These are phyloP conservation scores for Pichia sp. DNA, from an alignment of 1,139 yeast genomes.

Conservation along the genomic window DNA sequence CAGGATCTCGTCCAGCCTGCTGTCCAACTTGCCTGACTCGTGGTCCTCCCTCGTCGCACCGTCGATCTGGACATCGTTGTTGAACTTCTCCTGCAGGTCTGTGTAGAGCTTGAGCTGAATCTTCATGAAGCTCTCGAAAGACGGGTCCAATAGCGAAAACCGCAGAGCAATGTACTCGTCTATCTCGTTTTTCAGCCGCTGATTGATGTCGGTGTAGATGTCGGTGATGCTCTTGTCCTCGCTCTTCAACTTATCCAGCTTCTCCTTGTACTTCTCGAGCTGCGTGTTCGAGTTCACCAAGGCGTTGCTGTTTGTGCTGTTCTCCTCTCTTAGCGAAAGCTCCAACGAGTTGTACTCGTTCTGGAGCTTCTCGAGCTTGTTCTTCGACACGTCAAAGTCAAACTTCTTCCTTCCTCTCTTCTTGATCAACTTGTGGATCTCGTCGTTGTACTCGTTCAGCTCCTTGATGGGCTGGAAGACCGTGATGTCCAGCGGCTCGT, in stretches of 20 bases:
- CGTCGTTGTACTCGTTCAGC: slow-evolving; percentile 49
- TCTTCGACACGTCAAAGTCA: slow-evolving; percentile 49
- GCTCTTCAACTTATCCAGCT: slow-evolving; percentile 30
- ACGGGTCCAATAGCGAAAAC: slow-evolving; percentile 50
- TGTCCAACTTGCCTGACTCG: slow-evolving; percentile 42
- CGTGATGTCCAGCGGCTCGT: slow-evolving; percentile 47
- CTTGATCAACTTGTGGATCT: slow-evolving; percentile 50
- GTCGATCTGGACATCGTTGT: slow-evolving; percentile 34
- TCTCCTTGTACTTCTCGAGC: slow-evolving; percentile 23
- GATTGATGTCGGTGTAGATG: slow-evolving; percentile 39
- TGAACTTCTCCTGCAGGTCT: slow-evolving; percentile 40
- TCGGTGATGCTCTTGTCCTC: slow-evolving; percentile 34
- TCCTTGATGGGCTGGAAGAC: slow-evolving; percentile 49
- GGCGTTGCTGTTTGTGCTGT: slow-evolving; percentile 6
- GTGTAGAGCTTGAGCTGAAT: slow-evolving; percentile 48
- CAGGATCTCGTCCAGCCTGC: slow-evolving; percentile 44
- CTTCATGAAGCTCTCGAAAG: slow-evolving; percentile 55
- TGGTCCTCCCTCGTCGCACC: slow-evolving; percentile 43
- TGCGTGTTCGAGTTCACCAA: slow-evolving; percentile 24
- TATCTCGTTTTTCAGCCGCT: slow-evolving; percentile 45
- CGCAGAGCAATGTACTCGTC: slow-evolving; percentile 48
- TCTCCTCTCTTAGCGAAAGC: slow-evolving; percentile 17
- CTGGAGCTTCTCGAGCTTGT: slow-evolving; percentile 42
- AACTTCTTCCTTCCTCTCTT: slow-evolving; percentile 48
- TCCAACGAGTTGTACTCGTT: slow-evolving; percentile 34